Evolutionary conservation across 768 basidiomycete genomes (phyloP).

Genomic region (Mycena vitilis): DNA sequence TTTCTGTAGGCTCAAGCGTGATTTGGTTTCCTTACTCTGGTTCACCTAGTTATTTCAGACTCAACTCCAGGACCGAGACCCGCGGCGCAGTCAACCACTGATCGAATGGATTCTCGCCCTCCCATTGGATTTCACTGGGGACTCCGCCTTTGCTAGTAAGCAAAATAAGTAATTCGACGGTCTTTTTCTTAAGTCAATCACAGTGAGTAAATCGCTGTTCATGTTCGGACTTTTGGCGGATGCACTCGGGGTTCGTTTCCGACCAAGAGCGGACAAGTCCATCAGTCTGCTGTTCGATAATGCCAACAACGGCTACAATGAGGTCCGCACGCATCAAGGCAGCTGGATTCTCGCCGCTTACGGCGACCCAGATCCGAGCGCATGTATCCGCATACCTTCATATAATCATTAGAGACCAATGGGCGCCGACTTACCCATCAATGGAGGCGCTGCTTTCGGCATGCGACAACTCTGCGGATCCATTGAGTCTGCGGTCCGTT

Average conservation of each 20-base stretch:
- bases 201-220: slow-evolving; percentile 83
- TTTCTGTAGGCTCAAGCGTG: slow-evolving; percentile 56
- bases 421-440: slow-evolving; percentile 76
- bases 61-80: slow-evolving; percentile 77
- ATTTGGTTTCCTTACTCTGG: slow-evolving; percentile 2
- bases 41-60: slow-evolving; percentile 45
- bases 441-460: slow-evolving; percentile 65
- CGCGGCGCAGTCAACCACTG: slow-evolving; percentile 77
- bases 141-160: slow-evolving; percentile 89
- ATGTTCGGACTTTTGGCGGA: slow-evolving; percentile 77
- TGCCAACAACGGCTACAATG: slow-evolving; percentile 85
- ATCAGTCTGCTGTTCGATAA: slow-evolving; percentile 78
- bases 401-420: slow-evolving; percentile 67
- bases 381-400: slow-evolving; percentile 77
- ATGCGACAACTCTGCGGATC: slow-evolving; percentile 63
- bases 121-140: slow-evolving; percentile 84
- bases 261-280: slow-evolving; percentile 74
- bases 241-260: slow-evolving; percentile 73
- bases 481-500: slow-evolving; percentile 69
- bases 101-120: slow-evolving; percentile 82
- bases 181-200: slow-evolving; percentile 15
- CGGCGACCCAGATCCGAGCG: slow-evolving; percentile 65
- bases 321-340: slow-evolving; percentile 57
- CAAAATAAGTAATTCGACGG: slow-evolving; percentile 25
- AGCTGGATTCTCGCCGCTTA: slow-evolving; percentile 12